These are phyloP conservation scores for Rhodomyrtus tomentosa DNA, from an alignment of 345 rosid genomes.

Conservation along the genomic window DNA sequence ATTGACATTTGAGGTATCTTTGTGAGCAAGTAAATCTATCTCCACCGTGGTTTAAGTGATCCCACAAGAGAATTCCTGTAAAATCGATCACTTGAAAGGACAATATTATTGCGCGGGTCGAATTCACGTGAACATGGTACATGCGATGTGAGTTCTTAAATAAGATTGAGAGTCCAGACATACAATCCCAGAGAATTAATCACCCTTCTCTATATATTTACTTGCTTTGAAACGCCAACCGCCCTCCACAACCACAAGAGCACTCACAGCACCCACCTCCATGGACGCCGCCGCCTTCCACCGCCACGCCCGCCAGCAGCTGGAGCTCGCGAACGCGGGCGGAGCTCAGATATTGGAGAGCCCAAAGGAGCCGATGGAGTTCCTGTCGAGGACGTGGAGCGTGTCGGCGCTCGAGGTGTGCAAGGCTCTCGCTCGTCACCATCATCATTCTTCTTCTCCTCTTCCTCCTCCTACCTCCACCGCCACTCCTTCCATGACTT, in stretches of 20 bases:
- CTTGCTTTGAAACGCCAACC: not conserved
- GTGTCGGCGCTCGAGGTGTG: slow-evolving; percentile 74
- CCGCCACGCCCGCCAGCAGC: not conserved
- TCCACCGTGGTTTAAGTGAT: not conserved
- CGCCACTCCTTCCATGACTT: not conserved
- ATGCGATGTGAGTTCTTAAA: not conserved
- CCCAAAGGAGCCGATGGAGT: slow-evolving; percentile 76
- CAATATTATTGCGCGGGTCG: not conserved
- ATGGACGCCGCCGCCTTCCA: not conserved
- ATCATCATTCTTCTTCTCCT: slow-evolving; percentile 7
- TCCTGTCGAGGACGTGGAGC: slow-evolving; percentile 85
- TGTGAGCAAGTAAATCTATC: not conserved
- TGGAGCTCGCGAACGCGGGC: not conserved
- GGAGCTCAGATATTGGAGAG: not conserved
- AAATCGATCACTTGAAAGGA: not conserved
- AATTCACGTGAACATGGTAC: not conserved
- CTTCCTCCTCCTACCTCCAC: not conserved
- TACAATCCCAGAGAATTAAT: not conserved
- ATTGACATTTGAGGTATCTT: too few species aligned
- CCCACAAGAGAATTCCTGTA: not conserved
- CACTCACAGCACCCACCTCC: not conserved
- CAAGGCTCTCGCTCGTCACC: slow-evolving; percentile 40
- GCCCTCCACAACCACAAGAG: not conserved
- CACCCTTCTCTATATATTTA: not conserved
- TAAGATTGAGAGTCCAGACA: not conserved